phyloP scores from a whole-genome alignment of 768 basidiomycete species.

The Hortiboletus campestris region DNA sequence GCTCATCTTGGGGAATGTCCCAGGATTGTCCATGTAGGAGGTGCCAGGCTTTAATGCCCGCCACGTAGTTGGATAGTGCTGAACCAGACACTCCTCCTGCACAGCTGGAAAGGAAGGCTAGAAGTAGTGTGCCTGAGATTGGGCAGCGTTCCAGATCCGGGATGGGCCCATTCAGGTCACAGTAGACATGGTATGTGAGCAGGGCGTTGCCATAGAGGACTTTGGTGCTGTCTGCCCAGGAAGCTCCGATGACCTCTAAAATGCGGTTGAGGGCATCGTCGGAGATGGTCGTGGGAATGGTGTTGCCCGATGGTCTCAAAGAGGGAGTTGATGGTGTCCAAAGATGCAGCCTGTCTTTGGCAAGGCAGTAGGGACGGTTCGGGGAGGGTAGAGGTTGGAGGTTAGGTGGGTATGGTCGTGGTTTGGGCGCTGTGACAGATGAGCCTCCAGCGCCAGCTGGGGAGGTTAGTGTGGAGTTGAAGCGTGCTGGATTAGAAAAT shows the following conservation, averaged over 20 bases:
- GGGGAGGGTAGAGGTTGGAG: not conserved
- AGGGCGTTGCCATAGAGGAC: not conserved
- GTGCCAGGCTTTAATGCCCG: not conserved
- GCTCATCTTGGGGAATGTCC: no score
- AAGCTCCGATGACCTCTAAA: not conserved
- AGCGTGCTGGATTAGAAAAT: rapidly evolving
- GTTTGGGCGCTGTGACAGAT: not conserved
- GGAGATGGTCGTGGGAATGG: not conserved
- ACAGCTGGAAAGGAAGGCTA: not conserved
- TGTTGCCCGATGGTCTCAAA: not conserved
- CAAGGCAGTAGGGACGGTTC: not conserved
- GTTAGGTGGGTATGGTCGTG: not conserved
- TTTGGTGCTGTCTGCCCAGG: not conserved
- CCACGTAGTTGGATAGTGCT: not conserved
- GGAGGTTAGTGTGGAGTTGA: not conserved
- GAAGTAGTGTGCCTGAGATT: rapidly evolving
- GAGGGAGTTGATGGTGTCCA: not conserved
- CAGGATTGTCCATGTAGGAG: not conserved
- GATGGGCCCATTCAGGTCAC: not conserved
- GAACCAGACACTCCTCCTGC: not conserved
- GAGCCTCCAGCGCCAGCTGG: no score
- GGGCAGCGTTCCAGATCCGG: not conserved
- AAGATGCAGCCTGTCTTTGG: not conserved
- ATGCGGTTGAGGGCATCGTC: not conserved
- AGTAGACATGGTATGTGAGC: not conserved